Base-by-base conservation (phyloP, 148 eudicot genomes). In the Nepenthes mirabilis region DNA sequence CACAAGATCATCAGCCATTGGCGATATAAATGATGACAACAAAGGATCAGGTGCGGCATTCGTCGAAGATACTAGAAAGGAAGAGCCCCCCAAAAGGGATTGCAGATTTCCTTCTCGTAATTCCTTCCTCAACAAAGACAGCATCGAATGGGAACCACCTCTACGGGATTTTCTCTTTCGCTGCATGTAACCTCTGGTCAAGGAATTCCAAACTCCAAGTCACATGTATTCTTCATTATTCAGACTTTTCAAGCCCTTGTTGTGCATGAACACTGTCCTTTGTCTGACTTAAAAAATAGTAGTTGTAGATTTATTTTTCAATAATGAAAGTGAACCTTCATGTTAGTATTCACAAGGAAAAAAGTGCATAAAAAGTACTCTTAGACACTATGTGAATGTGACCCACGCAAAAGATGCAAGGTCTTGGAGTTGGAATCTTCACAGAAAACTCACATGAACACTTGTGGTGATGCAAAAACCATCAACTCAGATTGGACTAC, bases 1-100 rank as follows among this genome's bases (percentile, higher is more conserved):
- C 66, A 75, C 76, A 68, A 72, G 69, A 55, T 83, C 98, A 75
- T 93, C 88, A 72, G 61, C 83, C 84, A 82, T 80, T n/a, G 96
- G 98, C 83, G 75, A 79, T 68, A 88, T 93, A 71, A 93, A 88
- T 33, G 98, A 93, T 12, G 98, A 88, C 75, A 90, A 58, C 77
- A 93, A 68, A 33, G 98, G 96, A 76, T 93, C 98, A 49, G 97
- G 82, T 36, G 88, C 79, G 11, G 74, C 75, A 74, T 70, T 82
- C 68, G 72, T 74, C 23, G 95, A 70, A 55, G 89, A 69, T 68
- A 74, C 69, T 69, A 77, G 34, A 67, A 64, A 71, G 5, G 95
- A 90, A 34, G 95, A 84, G 43, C 85, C 85, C 48, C 95, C 95
- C 74, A 87, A 82, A 47, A 90, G 83, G 55, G 95, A 75, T 71